Evolutionary conservation across 768 basidiomycete genomes (phyloP), one percentile per base, ranked within the genome.

Genomic region (Trametes sanguinea): DNA sequence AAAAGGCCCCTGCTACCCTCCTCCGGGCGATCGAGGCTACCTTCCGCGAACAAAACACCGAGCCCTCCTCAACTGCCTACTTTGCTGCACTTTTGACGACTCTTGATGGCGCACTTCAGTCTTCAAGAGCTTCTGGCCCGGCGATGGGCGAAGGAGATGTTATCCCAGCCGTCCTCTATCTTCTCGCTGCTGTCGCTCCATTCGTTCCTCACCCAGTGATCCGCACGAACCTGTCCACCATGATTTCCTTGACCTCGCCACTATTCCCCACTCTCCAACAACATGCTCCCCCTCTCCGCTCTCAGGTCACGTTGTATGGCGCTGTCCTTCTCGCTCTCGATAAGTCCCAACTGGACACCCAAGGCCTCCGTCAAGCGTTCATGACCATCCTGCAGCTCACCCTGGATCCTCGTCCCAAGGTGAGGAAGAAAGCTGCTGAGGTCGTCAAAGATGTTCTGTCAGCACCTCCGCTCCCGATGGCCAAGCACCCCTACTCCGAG

Each of bases 21-120:
- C 82, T 98, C 46, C 76, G 81, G 59, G 95, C 94, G 2, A 79
- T 98, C 67, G 96, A 98, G 75, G 82, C 86, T 14, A 92, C 88
- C 43, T 83, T 88, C 67, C 76, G 81, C 66, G 90, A 92, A 68
- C 87, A 89, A 68, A 78, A 77, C 63, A 80, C 87, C 7, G 86
- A 89, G 55, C 75, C 77, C 43, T 82, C 89, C 7, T 82, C 95
- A 6, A 94, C 94, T 1, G 96, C 97, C 33, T 98, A 98, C 78
- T 97, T 95, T 75, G 92, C 94, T n/a, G 89, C 91, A 3, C 80
- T 96, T 61, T 78, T 93, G 51, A 94, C 93, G 11, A 90, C 92
- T 7, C 81, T 96, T 33, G 90, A 93, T 69, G 85, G 88, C 61
- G 86, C 88, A 10, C 74, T 94, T 29, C 85, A 86, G 76, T 87